Base-by-base conservation (phyloP, 352 stramenopile genomes). In the Pythium pyrilobum region DNA sequence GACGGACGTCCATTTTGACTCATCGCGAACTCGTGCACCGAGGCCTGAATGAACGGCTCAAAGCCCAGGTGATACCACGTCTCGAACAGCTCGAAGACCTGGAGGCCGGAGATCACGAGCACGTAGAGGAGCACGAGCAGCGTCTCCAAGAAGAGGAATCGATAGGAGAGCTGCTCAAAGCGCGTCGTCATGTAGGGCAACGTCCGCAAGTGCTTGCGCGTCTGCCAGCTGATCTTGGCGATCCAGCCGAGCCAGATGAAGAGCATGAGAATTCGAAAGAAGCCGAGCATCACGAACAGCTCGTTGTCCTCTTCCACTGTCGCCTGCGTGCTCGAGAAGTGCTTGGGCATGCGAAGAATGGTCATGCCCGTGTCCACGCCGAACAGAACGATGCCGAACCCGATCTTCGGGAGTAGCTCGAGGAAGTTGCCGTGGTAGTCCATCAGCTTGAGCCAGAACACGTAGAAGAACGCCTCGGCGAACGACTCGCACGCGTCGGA, bases 121-220 rank as follows among this genome's bases (percentile, higher is more conserved):
- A 86, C 76, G 60, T 92, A 87, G 25, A 89, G 56, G 20, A 91
- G 64, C 52, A 96, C 80, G 8, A 94, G 43, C 18, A 90, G 46
- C 9, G 77, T 87, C 60, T 92, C 74, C 4, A 94, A 59, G 16
- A 87, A 75, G 13, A 94, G 52, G 51, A 94, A 96, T 12, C 86
- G 81, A 52, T 90, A 96, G 34, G 84, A 94, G 7, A 96, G 64
- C 44, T 96, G 86, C 64, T 92, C 81, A 41, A 86, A 90, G 4
- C 86, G 84, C 20, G 82, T 89, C 5, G 77, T 72, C 78, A 96
- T 93, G 62, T 96, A 96, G 24, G 80, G 73, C 6, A 96, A 49
- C 16, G 64, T 63, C 12, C 83, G 84, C 20, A 96, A n/a, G 37
- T 89, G 67, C 5, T 62, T 56, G 1, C 74, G 69, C 0, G 83